Evolutionary conservation across 192 early-diverging fungal species (phyloP), one percentile per base, ranked within the genome.

Genomic region (Gigaspora rosea): DNA sequence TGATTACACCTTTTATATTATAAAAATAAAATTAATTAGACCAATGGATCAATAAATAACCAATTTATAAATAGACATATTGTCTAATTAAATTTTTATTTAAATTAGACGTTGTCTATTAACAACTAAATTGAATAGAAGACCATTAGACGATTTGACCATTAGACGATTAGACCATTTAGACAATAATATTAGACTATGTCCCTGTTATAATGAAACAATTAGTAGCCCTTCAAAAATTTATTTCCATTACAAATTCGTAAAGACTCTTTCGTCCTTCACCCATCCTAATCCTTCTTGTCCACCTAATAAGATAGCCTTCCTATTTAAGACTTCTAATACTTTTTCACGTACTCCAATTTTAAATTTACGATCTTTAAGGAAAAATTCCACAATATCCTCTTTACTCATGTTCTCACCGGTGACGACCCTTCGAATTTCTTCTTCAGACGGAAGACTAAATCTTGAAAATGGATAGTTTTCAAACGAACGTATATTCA

Each of bases 301-400:
- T 2, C 74, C 79, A 59, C 76, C 81, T 51, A 66, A 77, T 15
- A 73, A 68, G 10, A 15, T 62, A 16, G 80, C 81, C 69, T 89
- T 89, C 67, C 88, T 85, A 68, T 84, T 84, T 72, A 92, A 80
- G 32, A 91, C 85, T 73, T 88, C 90, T 47, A 73, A 27, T 41
- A 93, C 89, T 78, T 93, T 93, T 79, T 91, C 83, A 15, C 71
- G 76, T 12, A 92, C 88, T 61, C 93, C 93, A 64, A 91, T 85
- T 84, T 95, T 95, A 56, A 82, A 78, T 6, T 76, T 82, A 35
- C 80, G 82, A 81, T 90, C 84, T 77, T 80, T 83, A 12, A 87
- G 79, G 75, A 91, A 91, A 71, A 88, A 91, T 47, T 87, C 82
- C 0, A 90, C 73, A 10, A 93, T 83, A 56, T 92, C 89, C 10